Conservation (phyloP, 169 alveolate genomes). For the Eimeria maxima region DNA sequence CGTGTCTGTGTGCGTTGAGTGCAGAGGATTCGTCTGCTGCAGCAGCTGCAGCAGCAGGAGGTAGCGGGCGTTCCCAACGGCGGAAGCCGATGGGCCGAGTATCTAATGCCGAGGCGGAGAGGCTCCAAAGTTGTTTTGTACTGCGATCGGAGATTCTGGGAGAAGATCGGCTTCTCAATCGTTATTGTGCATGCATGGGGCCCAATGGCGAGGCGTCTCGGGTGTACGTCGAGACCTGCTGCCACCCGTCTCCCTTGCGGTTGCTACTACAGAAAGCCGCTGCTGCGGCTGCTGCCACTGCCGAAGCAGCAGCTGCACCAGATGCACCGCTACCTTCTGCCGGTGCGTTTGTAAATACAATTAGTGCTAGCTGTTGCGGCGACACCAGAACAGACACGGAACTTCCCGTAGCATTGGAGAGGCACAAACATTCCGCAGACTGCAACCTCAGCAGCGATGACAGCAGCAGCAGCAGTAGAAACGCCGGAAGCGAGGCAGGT, state of each 20-base stretch:
- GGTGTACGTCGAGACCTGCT: conserved; percentile 66
- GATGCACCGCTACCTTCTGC: no score
- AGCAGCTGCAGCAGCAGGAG: neutral
- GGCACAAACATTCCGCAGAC: neutral
- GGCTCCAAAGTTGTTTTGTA: conserved; percentile 49
- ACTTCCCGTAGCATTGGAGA: neutral
- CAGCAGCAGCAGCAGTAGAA: neutral
- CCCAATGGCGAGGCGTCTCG: conserved; percentile 62
- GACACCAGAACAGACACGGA: neutral
- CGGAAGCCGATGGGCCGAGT: conserved; percentile 81
- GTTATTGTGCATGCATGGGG: conserved; percentile 54
- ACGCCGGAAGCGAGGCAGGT: neutral
- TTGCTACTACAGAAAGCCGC: neutral
- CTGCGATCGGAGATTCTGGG: conserved; percentile 61
- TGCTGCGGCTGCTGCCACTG: neutral
- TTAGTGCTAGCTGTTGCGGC: neutral
- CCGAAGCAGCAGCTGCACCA: no score
- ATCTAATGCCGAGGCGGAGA: conserved; percentile 67
- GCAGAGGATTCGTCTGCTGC: no score
- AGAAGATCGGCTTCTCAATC: conserved; percentile 64
- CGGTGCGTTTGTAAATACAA: neutral
- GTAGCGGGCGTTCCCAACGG: conserved; percentile 6
- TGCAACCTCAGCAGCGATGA: conserved; percentile 6
- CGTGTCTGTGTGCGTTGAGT: no score
- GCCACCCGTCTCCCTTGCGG: conserved; percentile 22